These are phyloP conservation scores for Leucocoprinus leucothites DNA, from an alignment of 768 basidiomycete species.

Conservation along the genomic window DNA sequence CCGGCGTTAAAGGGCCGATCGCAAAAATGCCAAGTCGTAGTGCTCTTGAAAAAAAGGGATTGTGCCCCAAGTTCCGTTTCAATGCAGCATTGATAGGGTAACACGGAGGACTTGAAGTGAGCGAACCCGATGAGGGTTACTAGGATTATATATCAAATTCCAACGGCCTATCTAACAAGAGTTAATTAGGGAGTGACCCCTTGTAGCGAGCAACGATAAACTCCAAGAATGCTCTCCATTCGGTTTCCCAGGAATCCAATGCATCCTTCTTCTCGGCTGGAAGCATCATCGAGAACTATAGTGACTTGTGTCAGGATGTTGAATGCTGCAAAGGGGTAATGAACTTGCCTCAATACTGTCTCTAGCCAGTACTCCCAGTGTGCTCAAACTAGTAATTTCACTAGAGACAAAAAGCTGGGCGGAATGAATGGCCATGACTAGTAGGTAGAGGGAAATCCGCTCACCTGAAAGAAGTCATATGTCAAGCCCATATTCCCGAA, in stretches of 20 bases:
- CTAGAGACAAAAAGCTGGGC: conserved; percentile 53
- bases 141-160: no score
- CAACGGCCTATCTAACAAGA: no score
- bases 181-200: no score
- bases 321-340: neutral
- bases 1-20: no score
- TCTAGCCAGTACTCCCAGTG: conserved; percentile 58
- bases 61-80: no score
- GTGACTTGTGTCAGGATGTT: neutral
- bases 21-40: no score
- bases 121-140: no score
- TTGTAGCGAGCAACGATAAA: conserved; percentile 14
- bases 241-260: conserved; percentile 39
- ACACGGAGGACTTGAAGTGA: no score
- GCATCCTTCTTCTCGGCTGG: conserved; percentile 42
- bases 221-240: conserved; percentile 46
- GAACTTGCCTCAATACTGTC: conserved; percentile 57
- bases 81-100: no score
- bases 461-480: conserved; percentile 69
- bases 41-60: no score
- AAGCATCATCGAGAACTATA: conserved; percentile 55
- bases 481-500: conserved; percentile 78
- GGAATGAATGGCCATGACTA: neutral
- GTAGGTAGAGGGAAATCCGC: neutral
- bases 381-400: conserved; percentile 62